A percentile compares a stretch with the other conserved stretches of the same genome.
These are phyloP conservation scores for Penicillium manginii DNA, from an alignment of 495 filamentous ascomycete species.

Conservation along the genomic window DNA sequence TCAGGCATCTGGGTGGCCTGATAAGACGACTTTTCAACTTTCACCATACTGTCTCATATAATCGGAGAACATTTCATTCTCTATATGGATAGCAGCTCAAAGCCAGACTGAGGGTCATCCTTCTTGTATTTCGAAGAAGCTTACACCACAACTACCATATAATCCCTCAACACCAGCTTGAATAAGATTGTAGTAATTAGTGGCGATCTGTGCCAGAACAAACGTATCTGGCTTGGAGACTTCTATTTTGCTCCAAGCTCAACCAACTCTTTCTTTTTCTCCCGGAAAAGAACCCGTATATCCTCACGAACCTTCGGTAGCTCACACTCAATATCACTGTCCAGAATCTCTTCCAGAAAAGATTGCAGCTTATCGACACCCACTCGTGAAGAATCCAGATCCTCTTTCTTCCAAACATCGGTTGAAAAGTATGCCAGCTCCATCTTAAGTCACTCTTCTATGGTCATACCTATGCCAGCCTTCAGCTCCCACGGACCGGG, in stretches of 20 bases:
- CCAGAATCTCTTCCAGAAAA: constrained; percentile 29
- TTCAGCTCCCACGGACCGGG: constrained; percentile 33
- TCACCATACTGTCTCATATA: constrained; percentile 27
- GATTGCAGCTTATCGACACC: constrained; percentile 26
- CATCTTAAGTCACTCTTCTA: constrained; percentile 2
- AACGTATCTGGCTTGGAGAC: constrained; percentile 22
- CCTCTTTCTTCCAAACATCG: constrained; percentile 20
- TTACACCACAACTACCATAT: constrained; percentile 19
- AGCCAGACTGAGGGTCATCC: constrained; percentile 13
- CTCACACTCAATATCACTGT: constrained; percentile 31
- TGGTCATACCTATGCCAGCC: constrained; percentile 9
- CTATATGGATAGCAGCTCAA: constrained; percentile 24
- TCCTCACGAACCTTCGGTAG: constrained; percentile 31
- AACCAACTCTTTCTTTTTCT: constrained; percentile 12
- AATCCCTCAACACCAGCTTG: constrained; percentile 24
- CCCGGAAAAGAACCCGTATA: constrained; percentile 13
- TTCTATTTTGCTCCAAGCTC: constrained; percentile 20
- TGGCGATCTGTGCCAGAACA: constrained; percentile 25
- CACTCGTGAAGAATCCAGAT: constrained; percentile 24
- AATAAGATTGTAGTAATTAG: constrained; percentile 19
- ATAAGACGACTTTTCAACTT: too few relatives aligned
- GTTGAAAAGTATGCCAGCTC: constrained; percentile 27
- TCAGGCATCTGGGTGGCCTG: too few relatives aligned
- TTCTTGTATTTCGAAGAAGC: constrained; percentile 14
- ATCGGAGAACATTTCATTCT: constrained; percentile 27